These are phyloP conservation scores for Passalora sequoiae DNA, from an alignment of 2,329 filamentous ascomycete genomes.

Conservation along the genomic window DNA sequence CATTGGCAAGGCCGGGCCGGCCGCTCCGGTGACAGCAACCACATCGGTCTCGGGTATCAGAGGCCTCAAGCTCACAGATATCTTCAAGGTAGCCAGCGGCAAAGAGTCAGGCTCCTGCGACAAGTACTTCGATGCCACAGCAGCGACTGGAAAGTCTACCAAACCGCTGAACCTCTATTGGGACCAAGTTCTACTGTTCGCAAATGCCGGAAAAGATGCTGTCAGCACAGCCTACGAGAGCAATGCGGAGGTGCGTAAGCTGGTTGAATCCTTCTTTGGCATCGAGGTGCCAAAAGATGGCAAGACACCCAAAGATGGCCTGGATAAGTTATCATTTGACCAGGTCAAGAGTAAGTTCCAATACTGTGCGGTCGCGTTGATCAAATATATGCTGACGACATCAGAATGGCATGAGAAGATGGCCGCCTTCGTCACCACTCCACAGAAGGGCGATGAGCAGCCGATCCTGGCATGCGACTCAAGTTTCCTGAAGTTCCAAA, in stretches of 20 bases:
- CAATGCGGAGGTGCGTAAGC: neutral
- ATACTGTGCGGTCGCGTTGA: neutral
- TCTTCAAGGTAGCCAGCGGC: neutral
- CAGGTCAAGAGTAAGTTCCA: neutral
- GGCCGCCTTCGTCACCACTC: neutral
- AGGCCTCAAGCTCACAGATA: neutral
- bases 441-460: neutral
- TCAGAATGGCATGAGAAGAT: neutral
- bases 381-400: neutral
- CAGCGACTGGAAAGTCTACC: neutral
- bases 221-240: neutral
- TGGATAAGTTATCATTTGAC: neutral
- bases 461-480: neutral
- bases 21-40: too few species aligned
- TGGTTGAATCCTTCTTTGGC: neutral
- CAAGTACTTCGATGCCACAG: neutral
- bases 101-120: neutral
- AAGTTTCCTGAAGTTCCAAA: neutral
- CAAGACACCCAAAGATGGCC: neutral
- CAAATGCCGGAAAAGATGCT: neutral
- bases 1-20: too few species aligned
- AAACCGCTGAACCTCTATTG: neutral
- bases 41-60: too few species aligned
- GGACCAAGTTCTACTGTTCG: neutral
- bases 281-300: neutral